Conservation (phyloP, 2,329 filamentous ascomycete genomes). For the Paramyrothecium roridum region DNA sequence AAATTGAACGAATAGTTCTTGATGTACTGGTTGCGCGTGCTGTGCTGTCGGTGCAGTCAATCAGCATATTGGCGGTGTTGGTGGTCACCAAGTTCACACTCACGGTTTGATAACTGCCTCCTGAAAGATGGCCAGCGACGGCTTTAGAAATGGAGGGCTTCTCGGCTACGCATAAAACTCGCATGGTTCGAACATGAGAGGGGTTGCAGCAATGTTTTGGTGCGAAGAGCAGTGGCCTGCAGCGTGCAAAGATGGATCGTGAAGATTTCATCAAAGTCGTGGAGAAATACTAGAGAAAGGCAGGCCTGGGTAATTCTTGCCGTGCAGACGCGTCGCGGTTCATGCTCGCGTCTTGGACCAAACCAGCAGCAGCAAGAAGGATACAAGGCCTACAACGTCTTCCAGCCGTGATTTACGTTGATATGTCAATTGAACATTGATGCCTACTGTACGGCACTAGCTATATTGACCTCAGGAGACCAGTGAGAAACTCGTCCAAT, state of each 20-base stretch:
- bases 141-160: conserved; percentile 95
- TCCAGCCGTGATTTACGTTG: too few relatives aligned
- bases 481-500: too few relatives aligned
- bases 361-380: neutral
- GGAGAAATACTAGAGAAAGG: neutral
- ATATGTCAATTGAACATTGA: too few relatives aligned
- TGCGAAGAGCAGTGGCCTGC: neutral
- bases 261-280: neutral
- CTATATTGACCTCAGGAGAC: too few relatives aligned
- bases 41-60: conserved; percentile 45
- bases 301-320: neutral
- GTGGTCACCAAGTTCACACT: conserved; percentile 23
- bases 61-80: conserved; percentile 12
- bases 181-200: conserved; percentile 32
- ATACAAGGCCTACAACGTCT: neutral
- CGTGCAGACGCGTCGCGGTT: neutral
- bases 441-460: too few relatives aligned
- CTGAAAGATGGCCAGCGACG: conserved; percentile 84
- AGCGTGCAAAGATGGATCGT: neutral
- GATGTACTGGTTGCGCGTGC: conserved; percentile 71
- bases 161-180: conserved; percentile 53
- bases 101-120: conserved; percentile 69
- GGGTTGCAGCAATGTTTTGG: neutral
- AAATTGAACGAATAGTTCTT: conserved; percentile 95
- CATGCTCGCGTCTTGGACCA: neutral